Evolutionary conservation across 208 protist species (phyloP).

Genomic region (Hexamita inflata): DNA sequence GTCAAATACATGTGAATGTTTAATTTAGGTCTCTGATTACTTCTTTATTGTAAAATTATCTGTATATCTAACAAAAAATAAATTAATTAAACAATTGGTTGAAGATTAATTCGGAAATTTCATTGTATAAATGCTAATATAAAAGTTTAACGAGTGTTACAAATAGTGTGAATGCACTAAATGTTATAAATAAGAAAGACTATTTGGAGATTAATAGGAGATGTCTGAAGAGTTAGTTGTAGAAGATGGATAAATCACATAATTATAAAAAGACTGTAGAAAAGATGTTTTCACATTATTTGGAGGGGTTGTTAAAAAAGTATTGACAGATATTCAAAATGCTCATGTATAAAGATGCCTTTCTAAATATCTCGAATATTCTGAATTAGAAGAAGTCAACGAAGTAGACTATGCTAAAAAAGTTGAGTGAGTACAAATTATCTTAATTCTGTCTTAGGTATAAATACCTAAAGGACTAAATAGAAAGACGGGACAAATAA

Average conservation of each 20-base stretch:
- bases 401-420: too few relatives aligned
- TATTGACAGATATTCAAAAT: not conserved
- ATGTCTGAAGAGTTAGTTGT: not conserved
- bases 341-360: not conserved
- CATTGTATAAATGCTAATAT: not conserved
- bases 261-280: not conserved
- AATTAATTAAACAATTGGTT: not conserved
- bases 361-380: not conserved
- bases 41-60: not conserved
- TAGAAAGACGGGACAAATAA: too few relatives aligned
- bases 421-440: too few relatives aligned
- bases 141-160: not conserved
- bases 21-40: not conserved
- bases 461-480: too few relatives aligned
- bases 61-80: too few relatives aligned
- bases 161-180: not conserved
- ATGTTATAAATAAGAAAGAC: not conserved
- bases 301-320: not conserved
- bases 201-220: not conserved
- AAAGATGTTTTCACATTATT: not conserved
- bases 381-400: not conserved
- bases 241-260: not conserved
- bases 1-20: not conserved
- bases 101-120: not conserved
- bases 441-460: too few relatives aligned